Evolutionary conservation across 352 stramenopile species (phyloP).

Genomic region (Pythium plurisporium): DNA sequence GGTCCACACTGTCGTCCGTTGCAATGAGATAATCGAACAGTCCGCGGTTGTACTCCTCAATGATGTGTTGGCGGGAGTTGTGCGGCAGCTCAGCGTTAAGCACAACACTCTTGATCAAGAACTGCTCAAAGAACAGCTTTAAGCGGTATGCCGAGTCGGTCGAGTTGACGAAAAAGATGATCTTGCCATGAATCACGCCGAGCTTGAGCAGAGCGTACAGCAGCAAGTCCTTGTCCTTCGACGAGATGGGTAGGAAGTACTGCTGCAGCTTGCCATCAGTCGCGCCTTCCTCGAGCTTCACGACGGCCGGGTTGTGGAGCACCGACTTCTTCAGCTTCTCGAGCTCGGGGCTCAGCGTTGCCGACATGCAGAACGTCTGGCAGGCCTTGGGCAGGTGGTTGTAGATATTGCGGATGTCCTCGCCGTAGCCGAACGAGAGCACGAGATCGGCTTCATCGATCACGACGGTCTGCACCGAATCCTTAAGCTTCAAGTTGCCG

Average conservation of each 20-base stretch:
- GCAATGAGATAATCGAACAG: conserved; percentile 99
- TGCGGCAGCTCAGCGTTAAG: conserved; percentile 98
- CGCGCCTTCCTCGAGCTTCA: conserved; percentile 94
- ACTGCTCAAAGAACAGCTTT: conserved; percentile 99
- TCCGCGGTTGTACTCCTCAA: conserved; percentile 93
- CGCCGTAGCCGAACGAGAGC: conserved; percentile 95
- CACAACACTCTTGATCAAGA: conserved; percentile 97
- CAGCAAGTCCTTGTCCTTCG: conserved; percentile 95
- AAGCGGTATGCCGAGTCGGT: conserved; percentile 93
- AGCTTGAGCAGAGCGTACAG: conserved; percentile 99
- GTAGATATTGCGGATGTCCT: conserved; percentile 92
- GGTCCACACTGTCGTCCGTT: conserved; percentile 96
- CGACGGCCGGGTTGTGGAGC: conserved; percentile 95
- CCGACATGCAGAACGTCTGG: conserved; percentile 98
- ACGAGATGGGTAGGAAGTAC: conserved; percentile 91
- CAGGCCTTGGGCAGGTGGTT: conserved; percentile 96
- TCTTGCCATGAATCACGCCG: conserved; percentile 95
- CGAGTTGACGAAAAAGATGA: conserved; percentile 99
- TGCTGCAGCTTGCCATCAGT: conserved; percentile 92
- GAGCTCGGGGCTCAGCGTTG: conserved; percentile 95
- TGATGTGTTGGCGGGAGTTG: conserved; percentile 97
- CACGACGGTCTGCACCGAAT: conserved; percentile 94
- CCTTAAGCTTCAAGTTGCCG: conserved; percentile 77
- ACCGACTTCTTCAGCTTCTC: conserved; percentile 96
- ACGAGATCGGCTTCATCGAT: conserved; percentile 99